Base-by-base conservation (phyloP, 345 rosid genomes). In the Citrus australasica region DNA sequence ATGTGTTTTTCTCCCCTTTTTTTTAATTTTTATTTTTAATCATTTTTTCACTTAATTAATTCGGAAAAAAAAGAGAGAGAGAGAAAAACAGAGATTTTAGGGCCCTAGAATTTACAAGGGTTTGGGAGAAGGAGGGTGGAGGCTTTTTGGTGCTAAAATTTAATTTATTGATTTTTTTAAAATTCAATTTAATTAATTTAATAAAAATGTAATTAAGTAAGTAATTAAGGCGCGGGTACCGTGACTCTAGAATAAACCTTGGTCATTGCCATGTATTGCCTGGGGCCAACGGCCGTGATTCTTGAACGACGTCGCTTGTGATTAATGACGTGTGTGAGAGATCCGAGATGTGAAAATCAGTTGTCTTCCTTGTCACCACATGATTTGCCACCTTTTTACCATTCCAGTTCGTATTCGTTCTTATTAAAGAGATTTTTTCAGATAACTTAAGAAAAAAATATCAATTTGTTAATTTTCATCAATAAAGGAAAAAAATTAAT, bases 1-100 rank as follows among this genome's bases (percentile, higher is more conserved):
- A 27, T 74, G 81, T 81, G 48, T 61, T 77, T 83, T 64, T 63
- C n/a, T 51, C 48, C 65, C 2, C 11, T 21, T 65, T 65, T 65
- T 38, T 27, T 30, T 40, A 9, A 1, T 10, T 64, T 11, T 28
- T 19, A 13, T 27, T 40, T 74, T 24, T 60, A 14, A 13, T 7
- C 9, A 6, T 24, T 59, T 73, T 60, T 38, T 59, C 37, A 10
- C 1, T 17, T n/a, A 16, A 27, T 71, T 56, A 33, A 71, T 71
- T 55, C 2, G 46, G 4, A 21, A 35, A 2, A 2, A 9, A 2
- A 24, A 35, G 1, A 9, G 1, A 24, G 35, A 6, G 6, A 11
- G 5, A 38, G 55, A 55, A 11, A 72, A 22, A 32, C 25, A 30
- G 38, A 46, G 30, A 58, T 53, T 53, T 62, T 13, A 35, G 70